Base-by-base conservation (phyloP, 192 early-diverging fungal genomes). In the Chytriomyces hyalinus region DNA sequence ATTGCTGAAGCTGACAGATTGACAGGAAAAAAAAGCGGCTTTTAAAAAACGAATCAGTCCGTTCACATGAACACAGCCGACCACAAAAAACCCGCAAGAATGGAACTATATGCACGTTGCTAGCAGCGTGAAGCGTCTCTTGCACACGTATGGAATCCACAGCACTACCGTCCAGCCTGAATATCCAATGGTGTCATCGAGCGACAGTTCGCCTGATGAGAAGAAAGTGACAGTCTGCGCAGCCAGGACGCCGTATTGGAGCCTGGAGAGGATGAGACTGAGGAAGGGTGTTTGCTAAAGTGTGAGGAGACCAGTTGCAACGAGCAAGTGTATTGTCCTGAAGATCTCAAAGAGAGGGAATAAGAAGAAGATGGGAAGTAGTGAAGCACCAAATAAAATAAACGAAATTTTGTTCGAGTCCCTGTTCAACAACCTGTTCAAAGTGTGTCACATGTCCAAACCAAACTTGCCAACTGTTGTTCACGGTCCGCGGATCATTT, bases 91-190 rank as follows among this genome's bases (percentile, higher is more conserved):
- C 57, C 24, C 49, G 64, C 49, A 26, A 36, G 36, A 36, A 36
- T 43, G 49, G 73, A 77, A 89, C 62, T 96, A 94, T 71, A 93
- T 93, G 90, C 78, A 80, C 5, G 82, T 96, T 20, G 92, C 93
- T 6, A 72, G 85, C 17, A 67, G 84, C 11, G 89, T 97, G 77
- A 93, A 95, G 85, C 78, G 75, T n/a, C 80, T 91, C 20, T 87
- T 98, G 84, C 94, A 96, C 77, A 67, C 22, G 5, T 63, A 74
- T 75, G 95, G 95, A 13, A 85, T 98, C 49, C 96, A 98, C 77
- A 92, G 92, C 24, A 93, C 92, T 1, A 96, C 95, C 2, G 91
- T 97, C 60, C 96, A 97, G 82, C 95, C 94, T 11, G 96, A 97
- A 82, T 95, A 94, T 86, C 84, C 91, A 17, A 6, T 22, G 6